These are phyloP conservation scores for Pseudogymnoascus sp. DNA, from an alignment of 2,329 filamentous ascomycete genomes.

Conservation along the genomic window DNA sequence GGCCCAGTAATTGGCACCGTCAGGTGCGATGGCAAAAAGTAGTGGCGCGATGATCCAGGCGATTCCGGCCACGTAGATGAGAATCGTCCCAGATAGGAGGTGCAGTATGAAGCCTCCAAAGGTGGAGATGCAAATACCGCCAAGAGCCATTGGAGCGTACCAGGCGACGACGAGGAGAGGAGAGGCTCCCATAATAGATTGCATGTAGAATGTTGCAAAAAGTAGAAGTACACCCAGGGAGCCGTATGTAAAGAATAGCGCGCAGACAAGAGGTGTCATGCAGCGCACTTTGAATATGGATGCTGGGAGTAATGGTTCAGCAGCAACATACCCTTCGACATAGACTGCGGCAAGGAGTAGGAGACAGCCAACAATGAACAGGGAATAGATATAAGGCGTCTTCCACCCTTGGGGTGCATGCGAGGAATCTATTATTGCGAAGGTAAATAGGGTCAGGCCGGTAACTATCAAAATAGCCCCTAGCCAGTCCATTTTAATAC, in stretches of 20 bases:
- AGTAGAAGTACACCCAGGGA: slow-evolving; percentile 60
- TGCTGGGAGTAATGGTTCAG: slow-evolving; percentile 58
- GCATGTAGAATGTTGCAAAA: slow-evolving; percentile 59
- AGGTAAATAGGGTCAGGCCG: slow-evolving; percentile 62
- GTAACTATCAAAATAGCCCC: slow-evolving; percentile 53
- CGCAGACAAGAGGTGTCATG: slow-evolving; percentile 54
- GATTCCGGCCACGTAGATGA: slow-evolving; percentile 43
- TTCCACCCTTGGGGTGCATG: slow-evolving; percentile 61
- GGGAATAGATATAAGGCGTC: slow-evolving; percentile 63
- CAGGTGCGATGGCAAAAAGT: slow-evolving; percentile 45
- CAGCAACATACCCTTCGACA: slow-evolving; percentile 62
- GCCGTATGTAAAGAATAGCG: slow-evolving; percentile 60
- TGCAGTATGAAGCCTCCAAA: slow-evolving; percentile 49
- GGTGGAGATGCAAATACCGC: slow-evolving; percentile 59
- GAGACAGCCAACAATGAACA: slow-evolving; percentile 53
- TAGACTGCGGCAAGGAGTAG: slow-evolving; percentile 55
- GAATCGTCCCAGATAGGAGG: slow-evolving; percentile 41
- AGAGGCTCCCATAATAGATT: slow-evolving; percentile 41
- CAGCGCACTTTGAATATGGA: slow-evolving; percentile 62
- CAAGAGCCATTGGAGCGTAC: slow-evolving; percentile 57
- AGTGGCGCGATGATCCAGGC: slow-evolving; percentile 44
- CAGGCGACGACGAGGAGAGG: slow-evolving; percentile 51
- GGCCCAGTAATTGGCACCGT: slow-evolving; percentile 46
- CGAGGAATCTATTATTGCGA: slow-evolving; percentile 64
- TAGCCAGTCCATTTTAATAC: slow-evolving; percentile 59